Conservation (phyloP, 1,139 yeast species). For the Suhomyces kunorum region DNA sequence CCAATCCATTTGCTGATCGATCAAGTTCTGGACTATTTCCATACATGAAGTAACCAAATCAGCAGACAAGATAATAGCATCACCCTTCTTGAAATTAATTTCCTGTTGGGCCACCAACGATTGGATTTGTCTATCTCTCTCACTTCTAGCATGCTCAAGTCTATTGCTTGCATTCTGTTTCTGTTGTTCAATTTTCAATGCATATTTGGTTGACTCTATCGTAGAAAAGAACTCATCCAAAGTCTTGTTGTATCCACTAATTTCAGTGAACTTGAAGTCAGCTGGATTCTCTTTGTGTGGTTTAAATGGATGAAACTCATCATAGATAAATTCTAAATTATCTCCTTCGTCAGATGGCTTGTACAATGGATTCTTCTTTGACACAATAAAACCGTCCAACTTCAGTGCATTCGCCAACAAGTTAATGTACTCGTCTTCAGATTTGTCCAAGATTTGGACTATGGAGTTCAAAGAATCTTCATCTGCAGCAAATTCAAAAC, state of each 20-base stretch:
- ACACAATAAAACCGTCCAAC: conserved; percentile 63
- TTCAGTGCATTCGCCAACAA: conserved; percentile 25
- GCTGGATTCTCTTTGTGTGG: conserved; percentile 51
- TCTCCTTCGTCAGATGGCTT: conserved; percentile 28
- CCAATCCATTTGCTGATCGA: conserved; percentile 96
- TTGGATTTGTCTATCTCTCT: conserved; percentile 70
- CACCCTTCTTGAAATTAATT: conserved; percentile 67
- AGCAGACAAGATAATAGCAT: conserved; percentile 68
- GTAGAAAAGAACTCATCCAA: conserved; percentile 84
- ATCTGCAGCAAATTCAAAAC: conserved; percentile 36
- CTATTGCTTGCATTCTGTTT: conserved; percentile 74
- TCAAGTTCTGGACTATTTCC: conserved; percentile 59
- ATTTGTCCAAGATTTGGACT: conserved; percentile 47
- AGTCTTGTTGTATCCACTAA: conserved; percentile 73
- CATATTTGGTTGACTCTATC: conserved; percentile 76
- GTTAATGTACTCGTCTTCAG: conserved; percentile 43
- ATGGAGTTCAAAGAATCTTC: conserved; percentile 27
- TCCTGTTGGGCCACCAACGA: conserved; percentile 67
- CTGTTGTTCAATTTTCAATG: conserved; percentile 71
- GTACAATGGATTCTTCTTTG: conserved; percentile 57
- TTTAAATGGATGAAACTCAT: conserved; percentile 83
- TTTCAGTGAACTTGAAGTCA: conserved; percentile 34
- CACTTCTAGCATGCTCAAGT: conserved; percentile 71
- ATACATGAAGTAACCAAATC: conserved; percentile 73
- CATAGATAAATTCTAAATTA: conserved; percentile 57